Base-by-base conservation (phyloP, 495 filamentous ascomycete species). In the Penicillium chermesinum region DNA sequence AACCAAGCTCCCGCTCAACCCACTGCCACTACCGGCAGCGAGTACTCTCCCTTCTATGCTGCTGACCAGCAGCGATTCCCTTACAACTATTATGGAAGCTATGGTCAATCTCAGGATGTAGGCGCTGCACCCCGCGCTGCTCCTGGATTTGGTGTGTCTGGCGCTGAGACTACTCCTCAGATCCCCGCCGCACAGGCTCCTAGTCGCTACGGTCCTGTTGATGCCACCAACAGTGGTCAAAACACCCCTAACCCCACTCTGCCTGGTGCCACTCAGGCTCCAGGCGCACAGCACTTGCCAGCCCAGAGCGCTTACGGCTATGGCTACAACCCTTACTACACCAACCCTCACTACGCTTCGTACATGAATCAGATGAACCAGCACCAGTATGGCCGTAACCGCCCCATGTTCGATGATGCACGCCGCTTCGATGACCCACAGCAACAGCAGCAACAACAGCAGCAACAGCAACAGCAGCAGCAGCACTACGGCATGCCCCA, bases 21-120 rank as follows among this genome's bases (percentile, higher is more conserved):
- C n/a, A 58, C 71, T 43, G 68, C 58, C 47, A 73, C 88, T 22
- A 86, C 86, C 9, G 83, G 87, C 35, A 83, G 77, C 65, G 86
- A 95, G 35, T 91, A 85, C 55, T 87, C 87, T 15, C 84, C 84
- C 0, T 95, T 95, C 72, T 93, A 96, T 58, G 85, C 86, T 2
- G 80, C 85, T n/a, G 87, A 91, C 51, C 81, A 85, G 41, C 85
- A 88, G 58, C 82, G 90, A 35, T 81, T 82, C 62, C 76, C 81
- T 8, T 93, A 90, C 66, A 91, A 83, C 66, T 90, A 87, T 65
- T 93, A 95, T 58, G 77, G 81, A 43, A 73, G 75, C 45, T 95
- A 89, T 65, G 80, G 76, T 32, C 85, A 88, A 59, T 83, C 87
- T 53, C 91, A 95, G 66, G 91, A 96, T 54, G 80, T 80, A 43